A percentile compares a stretch with the other conserved stretches of the same genome.
phyloP scores from a whole-genome alignment of 805 yeast genomes.

The Martiniozyma abietophila region DNA sequence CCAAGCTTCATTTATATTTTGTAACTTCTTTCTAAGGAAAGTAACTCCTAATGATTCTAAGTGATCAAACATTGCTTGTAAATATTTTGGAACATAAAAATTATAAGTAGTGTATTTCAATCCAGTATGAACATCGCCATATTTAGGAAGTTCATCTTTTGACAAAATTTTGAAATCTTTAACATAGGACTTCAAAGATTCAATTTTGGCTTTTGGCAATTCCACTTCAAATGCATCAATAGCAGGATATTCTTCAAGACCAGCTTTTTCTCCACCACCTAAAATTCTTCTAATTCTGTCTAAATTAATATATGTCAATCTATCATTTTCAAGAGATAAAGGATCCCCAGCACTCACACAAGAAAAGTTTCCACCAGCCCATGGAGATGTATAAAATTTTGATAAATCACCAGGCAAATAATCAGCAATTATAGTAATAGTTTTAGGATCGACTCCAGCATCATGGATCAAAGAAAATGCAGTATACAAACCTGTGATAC shows the following conservation, averaged over 20 bases:
- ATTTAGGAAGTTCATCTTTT: constrained; percentile 35
- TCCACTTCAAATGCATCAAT: constrained; percentile 46
- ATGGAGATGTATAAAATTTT: constrained; percentile 66
- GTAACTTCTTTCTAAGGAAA: constrained; percentile 36
- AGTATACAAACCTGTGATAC: constrained; percentile 60
- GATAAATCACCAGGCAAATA: constrained; percentile 73
- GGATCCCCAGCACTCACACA: constrained; percentile 50
- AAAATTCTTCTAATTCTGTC: constrained; percentile 31
- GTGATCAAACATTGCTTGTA: constrained; percentile 35
- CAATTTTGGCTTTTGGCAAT: constrained; percentile 39
- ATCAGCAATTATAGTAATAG: constrained; percentile 52
- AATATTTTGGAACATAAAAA: constrained; percentile 60
- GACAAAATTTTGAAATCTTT: constrained; percentile 35
- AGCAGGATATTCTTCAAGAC: constrained; percentile 43
- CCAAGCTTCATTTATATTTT: constrained; percentile 49
- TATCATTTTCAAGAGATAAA: constrained; percentile 40
- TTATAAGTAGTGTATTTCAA: constrained; percentile 51
- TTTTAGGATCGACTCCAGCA: constrained; percentile 28
- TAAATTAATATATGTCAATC: constrained; percentile 44
- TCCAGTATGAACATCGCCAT: constrained; percentile 35
- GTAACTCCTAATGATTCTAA: constrained; percentile 40
- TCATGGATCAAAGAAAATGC: constrained; percentile 37
- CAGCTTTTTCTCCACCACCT: constrained; percentile 38
- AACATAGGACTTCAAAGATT: constrained; percentile 39
- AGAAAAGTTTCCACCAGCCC: constrained; percentile 63